Evolutionary conservation across 192 early-diverging fungal species (phyloP), one percentile per base, ranked within the genome.

Genomic region (Geranomyces variabilis): DNA sequence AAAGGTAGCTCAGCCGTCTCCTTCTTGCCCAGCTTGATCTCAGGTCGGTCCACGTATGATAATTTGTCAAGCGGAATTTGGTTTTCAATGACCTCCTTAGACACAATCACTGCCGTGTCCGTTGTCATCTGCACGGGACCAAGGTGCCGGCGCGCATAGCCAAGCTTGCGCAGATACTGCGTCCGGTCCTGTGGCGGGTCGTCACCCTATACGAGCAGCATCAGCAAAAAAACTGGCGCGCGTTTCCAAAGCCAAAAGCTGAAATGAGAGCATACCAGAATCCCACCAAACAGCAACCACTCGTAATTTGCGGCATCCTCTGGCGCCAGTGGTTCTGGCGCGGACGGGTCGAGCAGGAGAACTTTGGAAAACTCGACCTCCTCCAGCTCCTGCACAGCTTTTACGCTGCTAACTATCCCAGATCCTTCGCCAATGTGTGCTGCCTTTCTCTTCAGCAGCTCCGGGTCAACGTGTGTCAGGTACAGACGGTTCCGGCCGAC

Each of bases 121-220:
- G 93, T 94, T 31, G 93, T 92, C 93, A 94, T 94, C 71, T 94
- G 93, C 15, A 89, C 78, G 1, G 85, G 75, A 21, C 91, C 93
- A 68, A 94, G 79, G 51, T 90, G 89, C 49, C 93, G 82, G 14
- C 82, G 84, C 21, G 81, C 80, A 73, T 92, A 93, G 33, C 90
- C 91, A 5, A 88, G 77, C 60, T 82, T 78, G 70, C 93, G 80
- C 51, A 94, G 75, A 81, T 61, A 79, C 81, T 82, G 63, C 8
- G 83, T 84, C 14, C 79, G 66, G 71, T 84, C 83, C 58, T 70
- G 62, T 26, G 83, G 79, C 36, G 83, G 83, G 55, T 81, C 84
- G 48, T 85, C 84, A 19, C 84, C 80, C 77, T 78, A 34, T 19
- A 22, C 19, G 58, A 14, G 24, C 19, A 28, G 12, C 56, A 28